Base-by-base conservation (phyloP, 768 basidiomycete genomes). In the Boletellus ananas region DNA sequence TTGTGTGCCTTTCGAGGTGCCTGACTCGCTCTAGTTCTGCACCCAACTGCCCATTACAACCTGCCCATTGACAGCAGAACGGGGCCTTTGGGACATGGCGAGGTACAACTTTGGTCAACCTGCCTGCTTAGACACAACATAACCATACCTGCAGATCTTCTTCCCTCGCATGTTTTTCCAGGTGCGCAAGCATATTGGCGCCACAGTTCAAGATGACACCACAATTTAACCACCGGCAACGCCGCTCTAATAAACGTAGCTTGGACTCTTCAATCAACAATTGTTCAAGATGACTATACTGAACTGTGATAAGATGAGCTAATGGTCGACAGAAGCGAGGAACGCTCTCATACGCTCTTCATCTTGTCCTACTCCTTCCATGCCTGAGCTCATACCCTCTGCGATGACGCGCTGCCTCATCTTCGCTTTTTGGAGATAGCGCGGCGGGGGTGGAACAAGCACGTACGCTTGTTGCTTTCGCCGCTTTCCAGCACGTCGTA, bases 181-280 rank as follows among this genome's bases (percentile, higher is more conserved):
- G 62, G 70, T 89, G 87, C 17, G 65, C 59, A 34, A 76, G 59
- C 44, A 87, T 63, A 38, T 68, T 73, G 37, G 74, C 69, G 6
- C 70, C 66, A 39, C 81, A 81, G 58, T 83, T 85, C 54, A 86
- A 58, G 13, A 79, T 56, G 36, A 70, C 71, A 50, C 71, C 72
- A 64, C 87, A 90, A 23, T 71, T 70, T 48, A 64, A 66, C 86
- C 86, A 90, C 61, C 71, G 73, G 66, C 86, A 89, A 11, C 63
- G 68, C 38, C 70, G 62, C 53, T 72, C 70, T 46, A 69, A 70
- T 46, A 85, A 52, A 52, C 79, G 71, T 8, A 73, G 71, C 50
- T 72, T 77, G 47, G 83, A 74, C 50, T 79, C 61, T 46, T 71
- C 61, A 52, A 82, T 66, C 31, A 76, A 73, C 37, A 72, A 64